Conservation (phyloP, 345 rosid genomes). For the Gossypium stocksii region DNA sequence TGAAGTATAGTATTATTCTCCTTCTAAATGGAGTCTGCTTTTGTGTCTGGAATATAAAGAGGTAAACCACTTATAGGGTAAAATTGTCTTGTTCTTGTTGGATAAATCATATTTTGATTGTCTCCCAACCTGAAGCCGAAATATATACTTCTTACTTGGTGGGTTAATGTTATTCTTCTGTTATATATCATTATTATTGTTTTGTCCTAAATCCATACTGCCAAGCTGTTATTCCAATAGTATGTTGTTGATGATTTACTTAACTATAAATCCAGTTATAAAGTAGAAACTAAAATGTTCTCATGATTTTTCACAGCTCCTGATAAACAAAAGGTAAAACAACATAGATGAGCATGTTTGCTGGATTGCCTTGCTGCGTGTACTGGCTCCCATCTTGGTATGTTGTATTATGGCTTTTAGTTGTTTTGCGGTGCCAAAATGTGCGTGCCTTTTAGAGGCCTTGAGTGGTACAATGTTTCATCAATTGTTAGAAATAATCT, state of each 20-base stretch:
- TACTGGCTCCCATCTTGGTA: background rate
- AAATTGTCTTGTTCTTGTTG: background rate
- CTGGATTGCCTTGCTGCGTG: background rate
- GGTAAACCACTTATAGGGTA: background rate
- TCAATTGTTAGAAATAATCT: background rate
- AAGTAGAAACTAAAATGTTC: background rate
- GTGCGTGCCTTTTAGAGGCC: background rate
- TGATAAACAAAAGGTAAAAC: background rate
- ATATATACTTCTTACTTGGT: background rate
- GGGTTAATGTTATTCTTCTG: background rate
- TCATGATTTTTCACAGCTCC: slow-evolving; percentile 8
- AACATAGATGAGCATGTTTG: background rate
- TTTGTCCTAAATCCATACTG: background rate
- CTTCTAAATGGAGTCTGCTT: background rate
- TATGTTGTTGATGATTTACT: background rate
- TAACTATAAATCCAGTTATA: background rate
- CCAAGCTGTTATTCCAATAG: background rate
- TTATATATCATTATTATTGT: background rate
- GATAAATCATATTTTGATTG: background rate
- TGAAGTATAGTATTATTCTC: background rate
- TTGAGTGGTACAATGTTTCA: no score
- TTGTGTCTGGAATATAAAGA: no score
- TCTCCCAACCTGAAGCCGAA: no score
- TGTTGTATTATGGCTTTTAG: background rate
- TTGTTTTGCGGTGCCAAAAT: background rate